A percentile compares a stretch with the other conserved stretches of the same genome.
phyloP scores from a whole-genome alignment of 441 rosid species.

The Corymbia citriodora region DNA sequence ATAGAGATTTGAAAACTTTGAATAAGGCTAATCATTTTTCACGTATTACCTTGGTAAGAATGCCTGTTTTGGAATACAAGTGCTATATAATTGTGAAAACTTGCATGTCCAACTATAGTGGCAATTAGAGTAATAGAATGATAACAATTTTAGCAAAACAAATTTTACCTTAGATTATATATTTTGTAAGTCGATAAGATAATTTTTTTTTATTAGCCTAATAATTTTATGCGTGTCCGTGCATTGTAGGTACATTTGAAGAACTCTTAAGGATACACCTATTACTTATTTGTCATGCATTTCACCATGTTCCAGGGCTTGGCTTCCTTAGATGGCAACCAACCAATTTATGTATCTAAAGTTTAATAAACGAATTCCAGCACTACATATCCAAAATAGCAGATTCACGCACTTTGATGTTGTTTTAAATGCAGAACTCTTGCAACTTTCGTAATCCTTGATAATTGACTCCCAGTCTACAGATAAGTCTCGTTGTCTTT shows the following conservation, averaged over 20 bases:
- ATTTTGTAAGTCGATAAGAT: background rate
- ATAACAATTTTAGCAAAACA: background rate
- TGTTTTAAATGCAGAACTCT: background rate
- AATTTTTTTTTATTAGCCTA: background rate
- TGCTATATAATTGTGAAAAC: background rate
- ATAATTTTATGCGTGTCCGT: background rate
- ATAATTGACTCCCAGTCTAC: background rate
- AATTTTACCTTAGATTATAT: background rate
- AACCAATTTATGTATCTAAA: background rate
- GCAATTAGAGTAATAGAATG: background rate
- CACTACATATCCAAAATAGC: background rate
- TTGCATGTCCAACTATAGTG: background rate
- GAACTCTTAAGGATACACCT: background rate
- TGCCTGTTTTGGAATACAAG: background rate
- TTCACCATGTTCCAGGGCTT: background rate
- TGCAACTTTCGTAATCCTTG: background rate
- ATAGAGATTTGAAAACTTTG: background rate
- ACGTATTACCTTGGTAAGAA: background rate
- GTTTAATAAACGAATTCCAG: background rate
- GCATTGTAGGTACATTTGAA: background rate
- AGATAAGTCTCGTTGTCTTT: too few species aligned
- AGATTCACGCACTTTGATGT: background rate
- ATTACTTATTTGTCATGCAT: background rate
- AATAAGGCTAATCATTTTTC: background rate
- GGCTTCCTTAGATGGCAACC: background rate